phyloP scores from a whole-genome alignment of 345 rosid species.

The Heritiera littoralis region DNA sequence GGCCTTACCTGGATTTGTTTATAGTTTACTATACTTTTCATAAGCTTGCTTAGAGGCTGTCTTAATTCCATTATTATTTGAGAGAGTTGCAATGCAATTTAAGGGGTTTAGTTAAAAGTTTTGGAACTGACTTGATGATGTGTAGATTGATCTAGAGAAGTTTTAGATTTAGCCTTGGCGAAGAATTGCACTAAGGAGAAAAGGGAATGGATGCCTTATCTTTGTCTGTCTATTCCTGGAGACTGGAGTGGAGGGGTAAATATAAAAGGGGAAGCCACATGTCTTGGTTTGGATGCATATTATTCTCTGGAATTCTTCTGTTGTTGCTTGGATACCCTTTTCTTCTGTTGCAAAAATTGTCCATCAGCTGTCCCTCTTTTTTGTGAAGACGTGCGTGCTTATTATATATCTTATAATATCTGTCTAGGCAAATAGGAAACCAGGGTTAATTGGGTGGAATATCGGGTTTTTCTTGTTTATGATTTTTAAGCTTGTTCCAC shows the following conservation, averaged over 20 bases:
- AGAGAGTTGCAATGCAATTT: not conserved
- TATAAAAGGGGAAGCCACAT: not conserved
- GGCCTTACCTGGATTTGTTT: not conserved
- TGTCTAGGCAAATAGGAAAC: not conserved
- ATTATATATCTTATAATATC: not conserved
- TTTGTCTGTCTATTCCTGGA: not conserved
- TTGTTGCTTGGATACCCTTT: slow-evolving; percentile 6
- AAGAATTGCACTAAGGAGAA: not conserved
- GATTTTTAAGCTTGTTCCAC: not conserved
- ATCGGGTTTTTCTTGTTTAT: not conserved
- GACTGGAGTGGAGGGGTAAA: not conserved
- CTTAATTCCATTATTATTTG: not conserved
- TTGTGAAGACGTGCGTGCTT: not conserved
- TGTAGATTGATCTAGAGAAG: not conserved
- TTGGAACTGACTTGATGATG: not conserved
- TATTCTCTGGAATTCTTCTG: not conserved
- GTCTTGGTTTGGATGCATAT: not conserved
- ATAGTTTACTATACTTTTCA: not conserved
- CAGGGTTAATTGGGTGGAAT: not conserved
- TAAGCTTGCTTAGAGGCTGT: not conserved
- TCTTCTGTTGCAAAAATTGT: not conserved
- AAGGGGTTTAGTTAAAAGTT: not conserved
- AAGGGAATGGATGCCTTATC: not conserved
- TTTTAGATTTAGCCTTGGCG: not conserved
- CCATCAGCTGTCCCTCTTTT: not conserved